Base-by-base conservation (phyloP, 345 rosid species). In the Sonneratia caseolaris region DNA sequence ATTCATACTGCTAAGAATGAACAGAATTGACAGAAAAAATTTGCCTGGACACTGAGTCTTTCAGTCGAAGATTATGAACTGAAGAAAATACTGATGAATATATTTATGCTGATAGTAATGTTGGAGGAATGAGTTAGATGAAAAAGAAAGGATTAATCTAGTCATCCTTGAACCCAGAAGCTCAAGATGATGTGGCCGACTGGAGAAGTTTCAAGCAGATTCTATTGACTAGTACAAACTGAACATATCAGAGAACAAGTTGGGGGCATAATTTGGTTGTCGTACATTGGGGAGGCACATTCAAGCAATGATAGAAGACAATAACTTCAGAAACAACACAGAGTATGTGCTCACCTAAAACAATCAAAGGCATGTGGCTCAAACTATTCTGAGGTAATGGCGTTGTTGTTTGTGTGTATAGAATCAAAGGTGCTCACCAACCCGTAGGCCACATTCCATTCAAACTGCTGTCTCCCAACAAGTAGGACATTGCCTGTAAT, bases 401-500 rank as follows among this genome's bases (percentile, higher is more conserved):
- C 6, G 64, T 4, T 59, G 64, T n/a, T 22, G 36, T 59, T 24
- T 59, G 35, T 24, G 36, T 59, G 64, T 11, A 3, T 59, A 36
- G 21, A 36, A 36, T 66, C 47, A 66, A 4, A 66, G 42, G 24
- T 36, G 47, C 68, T 15, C 40, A 8, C 68, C 40, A 65, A 35
- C 62, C 62, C 1, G 68, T 32, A 36, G 47, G 68, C 68, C 68
- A 37, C 43, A 22, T 73, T 59, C 15, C 27, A 32, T 13, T 64
- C 21, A n/a, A 72, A 70, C 35, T 72, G 68, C 3, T 32, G 53
- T n/a, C 32, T 48, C 64, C 12, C 66, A 68, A 69, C 10, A 49
- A 70, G 55, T 42, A 59, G 71, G 64, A 53, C 62, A 56, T 0
- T 8, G 70, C 36, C 24, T 59, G 7, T 22, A 22, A 59, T 55